Conservation (phyloP, 2,329 filamentous ascomycete species). For the Fusarium annulatum region DNA sequence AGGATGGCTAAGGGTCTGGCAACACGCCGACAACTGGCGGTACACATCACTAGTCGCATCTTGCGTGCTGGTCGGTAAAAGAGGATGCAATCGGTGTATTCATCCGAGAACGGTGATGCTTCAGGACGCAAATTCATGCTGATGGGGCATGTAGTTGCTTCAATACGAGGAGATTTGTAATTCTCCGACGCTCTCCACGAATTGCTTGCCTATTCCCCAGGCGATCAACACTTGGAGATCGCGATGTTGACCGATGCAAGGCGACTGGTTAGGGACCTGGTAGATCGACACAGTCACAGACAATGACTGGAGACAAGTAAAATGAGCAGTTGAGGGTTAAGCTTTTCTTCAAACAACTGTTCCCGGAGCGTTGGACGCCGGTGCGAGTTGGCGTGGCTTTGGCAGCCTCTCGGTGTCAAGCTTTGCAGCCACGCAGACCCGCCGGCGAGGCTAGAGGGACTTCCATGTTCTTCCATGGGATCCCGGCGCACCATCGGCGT, state of each 20-base stretch:
- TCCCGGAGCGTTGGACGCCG: constrained; percentile 39
- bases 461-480: constrained; percentile 42
- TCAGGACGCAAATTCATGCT: background rate
- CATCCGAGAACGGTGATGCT: background rate
- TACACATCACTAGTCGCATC: constrained; percentile 17
- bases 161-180: background rate
- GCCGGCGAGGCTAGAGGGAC: constrained; percentile 25
- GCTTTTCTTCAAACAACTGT: constrained; percentile 30
- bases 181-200: constrained; percentile 20
- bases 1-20: constrained; percentile 26
- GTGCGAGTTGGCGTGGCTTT: constrained; percentile 23
- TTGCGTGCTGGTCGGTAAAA: constrained; percentile 12
- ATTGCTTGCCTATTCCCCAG: constrained; percentile 9
- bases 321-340: constrained; percentile 39
- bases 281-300: constrained; percentile 30
- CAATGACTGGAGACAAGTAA: constrained; percentile 28
- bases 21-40: constrained; percentile 16
- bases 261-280: constrained; percentile 12
- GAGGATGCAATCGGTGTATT: constrained; percentile 1
- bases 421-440: constrained; percentile 28
- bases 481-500: constrained; percentile 34
- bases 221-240: constrained; percentile 20
- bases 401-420: constrained; percentile 24
- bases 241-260: constrained; percentile 30
- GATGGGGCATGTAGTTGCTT: background rate